phyloP scores from a whole-genome alignment of 768 basidiomycete genomes.

The Boletus sp. region DNA sequence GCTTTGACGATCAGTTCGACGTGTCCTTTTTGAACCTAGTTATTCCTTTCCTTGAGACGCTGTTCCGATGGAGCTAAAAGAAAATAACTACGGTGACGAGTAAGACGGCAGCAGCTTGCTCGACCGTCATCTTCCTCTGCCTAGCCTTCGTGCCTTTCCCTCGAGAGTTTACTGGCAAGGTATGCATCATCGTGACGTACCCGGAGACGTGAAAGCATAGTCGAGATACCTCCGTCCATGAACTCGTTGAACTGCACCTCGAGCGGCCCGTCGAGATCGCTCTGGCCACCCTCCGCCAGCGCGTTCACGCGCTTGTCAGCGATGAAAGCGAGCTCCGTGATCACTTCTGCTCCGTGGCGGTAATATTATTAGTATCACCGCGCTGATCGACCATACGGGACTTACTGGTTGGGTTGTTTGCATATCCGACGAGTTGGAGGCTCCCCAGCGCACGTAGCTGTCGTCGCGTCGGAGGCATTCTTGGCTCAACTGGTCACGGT shows the following conservation, averaged over 20 bases:
- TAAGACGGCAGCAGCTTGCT: constrained; percentile 25
- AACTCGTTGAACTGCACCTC: constrained; percentile 28
- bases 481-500: neutral
- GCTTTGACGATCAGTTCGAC: constrained; percentile 19
- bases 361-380: neutral
- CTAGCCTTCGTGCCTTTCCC: constrained; percentile 17
- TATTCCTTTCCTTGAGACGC: neutral
- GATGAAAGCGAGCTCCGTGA: constrained; percentile 28
- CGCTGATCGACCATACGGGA: neutral
- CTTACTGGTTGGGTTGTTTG: constrained; percentile 29
- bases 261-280: constrained; percentile 10
- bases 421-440: constrained; percentile 19
- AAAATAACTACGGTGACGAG: constrained; percentile 20
- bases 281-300: neutral
- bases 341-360: constrained; percentile 17
- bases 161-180: constrained; percentile 23
- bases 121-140: constrained; percentile 20
- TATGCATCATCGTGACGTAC: neutral
- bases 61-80: neutral
- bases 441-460: constrained; percentile 19
- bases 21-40: constrained; percentile 27
- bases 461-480: constrained; percentile 25
- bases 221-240: constrained; percentile 24
- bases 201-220: neutral
- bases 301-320: constrained; percentile 10